A percentile compares a stretch with the other conserved stretches of the same genome.
These are phyloP conservation scores for Diplodia scrobiculata DNA, from an alignment of 2,329 filamentous ascomycete genomes.

Conservation along the genomic window DNA sequence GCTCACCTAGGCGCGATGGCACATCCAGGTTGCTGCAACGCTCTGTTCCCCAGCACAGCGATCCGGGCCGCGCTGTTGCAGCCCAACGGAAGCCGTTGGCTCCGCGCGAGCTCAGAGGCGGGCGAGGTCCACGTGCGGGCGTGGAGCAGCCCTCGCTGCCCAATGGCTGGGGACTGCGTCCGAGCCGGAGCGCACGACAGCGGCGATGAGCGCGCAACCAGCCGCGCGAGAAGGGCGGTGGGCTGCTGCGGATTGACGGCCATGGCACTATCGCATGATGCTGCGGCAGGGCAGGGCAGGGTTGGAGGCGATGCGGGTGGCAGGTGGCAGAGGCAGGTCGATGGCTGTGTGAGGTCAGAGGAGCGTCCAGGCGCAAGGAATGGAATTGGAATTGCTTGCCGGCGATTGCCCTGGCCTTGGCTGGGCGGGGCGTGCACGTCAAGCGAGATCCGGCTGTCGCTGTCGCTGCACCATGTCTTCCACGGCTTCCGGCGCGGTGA, in stretches of 20 bases:
- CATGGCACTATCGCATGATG: conserved; percentile 18
- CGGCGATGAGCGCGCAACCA: conserved; percentile 1
- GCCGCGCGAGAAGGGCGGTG: conserved; percentile 10
- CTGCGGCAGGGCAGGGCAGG: background rate
- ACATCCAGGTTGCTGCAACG: conserved; percentile 8
- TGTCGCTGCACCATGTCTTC: conserved; percentile 1
- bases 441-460: conserved; percentile 4
- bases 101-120: conserved; percentile 23
- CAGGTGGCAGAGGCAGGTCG: background rate
- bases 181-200: background rate
- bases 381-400: conserved; percentile 12
- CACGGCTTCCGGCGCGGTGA: background rate
- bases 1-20: conserved; percentile 20
- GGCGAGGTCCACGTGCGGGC: conserved; percentile 15
- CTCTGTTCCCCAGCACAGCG: conserved; percentile 1
- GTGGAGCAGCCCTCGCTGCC: conserved; percentile 3
- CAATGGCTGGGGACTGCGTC: conserved; percentile 1
- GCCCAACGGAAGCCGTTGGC: conserved; percentile 20
- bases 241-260: conserved; percentile 1
- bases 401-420: background rate
- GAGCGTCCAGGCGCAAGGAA: conserved; percentile 12
- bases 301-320: background rate
- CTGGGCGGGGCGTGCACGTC: conserved; percentile 1
- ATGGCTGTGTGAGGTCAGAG: conserved; percentile 4
- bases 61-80: conserved; percentile 1